phyloP scores from a whole-genome alignment of 192 early-diverging fungal genomes.

The Backusella australiensis region DNA sequence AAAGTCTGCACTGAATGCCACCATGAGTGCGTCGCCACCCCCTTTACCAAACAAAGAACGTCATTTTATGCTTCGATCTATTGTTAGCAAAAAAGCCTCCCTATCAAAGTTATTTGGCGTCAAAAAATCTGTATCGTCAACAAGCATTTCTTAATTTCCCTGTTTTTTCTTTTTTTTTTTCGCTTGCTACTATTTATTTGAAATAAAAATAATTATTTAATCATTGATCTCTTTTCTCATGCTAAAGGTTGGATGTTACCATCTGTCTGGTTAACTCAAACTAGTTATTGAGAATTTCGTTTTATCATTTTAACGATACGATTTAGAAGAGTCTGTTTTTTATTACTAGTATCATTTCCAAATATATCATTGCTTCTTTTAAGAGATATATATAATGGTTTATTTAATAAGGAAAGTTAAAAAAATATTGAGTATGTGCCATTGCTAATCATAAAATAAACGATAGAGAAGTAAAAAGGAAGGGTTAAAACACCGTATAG shows the following conservation, averaged over 20 bases:
- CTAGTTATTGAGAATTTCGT: neutral
- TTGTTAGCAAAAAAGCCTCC: conserved; percentile 32
- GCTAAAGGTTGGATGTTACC: neutral
- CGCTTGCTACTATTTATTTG: neutral
- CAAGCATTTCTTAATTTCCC: neutral
- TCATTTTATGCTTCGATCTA: conserved; percentile 25
- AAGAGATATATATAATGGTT: no score
- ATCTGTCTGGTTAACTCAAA: neutral
- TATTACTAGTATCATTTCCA: neutral
- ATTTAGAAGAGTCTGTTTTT: neutral
- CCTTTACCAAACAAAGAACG: conserved; percentile 17
- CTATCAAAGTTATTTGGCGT: conserved; percentile 25
- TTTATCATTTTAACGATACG: neutral
- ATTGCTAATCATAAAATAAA: no score
- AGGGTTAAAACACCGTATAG: no score
- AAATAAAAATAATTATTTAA: neutral
- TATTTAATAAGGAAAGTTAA: no score
- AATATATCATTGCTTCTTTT: neutral
- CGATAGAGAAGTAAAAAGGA: no score
- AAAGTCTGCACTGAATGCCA: neutral
- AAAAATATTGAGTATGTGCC: no score
- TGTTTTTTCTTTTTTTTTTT: neutral
- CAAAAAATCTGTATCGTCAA: conserved; percentile 7
- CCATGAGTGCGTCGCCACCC: neutral
- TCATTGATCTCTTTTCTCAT: neutral